Conservation (phyloP, 805 yeast species). For the Spathaspora passalidarum region DNA sequence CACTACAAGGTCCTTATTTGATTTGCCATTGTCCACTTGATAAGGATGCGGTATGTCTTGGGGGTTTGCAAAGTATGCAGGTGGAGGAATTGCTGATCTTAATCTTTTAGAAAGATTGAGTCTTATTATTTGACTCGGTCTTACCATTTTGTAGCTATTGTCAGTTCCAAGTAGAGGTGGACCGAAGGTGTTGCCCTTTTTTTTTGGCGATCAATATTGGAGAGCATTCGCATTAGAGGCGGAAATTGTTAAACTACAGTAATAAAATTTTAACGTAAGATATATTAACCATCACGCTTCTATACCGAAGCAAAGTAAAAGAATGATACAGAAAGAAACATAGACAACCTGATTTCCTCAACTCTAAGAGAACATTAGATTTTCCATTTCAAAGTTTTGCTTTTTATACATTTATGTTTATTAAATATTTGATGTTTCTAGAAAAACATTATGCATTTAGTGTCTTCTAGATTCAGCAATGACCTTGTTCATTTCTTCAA, state of each 20-base stretch:
- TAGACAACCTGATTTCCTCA: not conserved
- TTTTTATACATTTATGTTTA: not conserved
- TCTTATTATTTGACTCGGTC: not conserved
- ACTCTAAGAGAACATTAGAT: not conserved
- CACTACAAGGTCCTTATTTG: not conserved
- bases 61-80: slow-evolving; percentile 22
- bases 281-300: not conserved
- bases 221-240: not conserved
- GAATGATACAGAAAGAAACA: not conserved
- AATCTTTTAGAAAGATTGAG: not conserved
- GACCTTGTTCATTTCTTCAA: slow-evolving; percentile 95
- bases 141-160: not conserved
- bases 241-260: not conserved
- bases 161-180: not conserved
- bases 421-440: not conserved
- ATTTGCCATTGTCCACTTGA: slow-evolving; percentile 3
- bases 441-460: slow-evolving; percentile 33
- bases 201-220: not conserved
- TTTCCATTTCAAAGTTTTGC: not conserved
- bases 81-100: slow-evolving; percentile 12
- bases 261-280: not conserved
- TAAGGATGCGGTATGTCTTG: slow-evolving; percentile 17
- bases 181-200: not conserved
- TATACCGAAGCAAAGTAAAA: not conserved
- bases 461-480: slow-evolving; percentile 97